Evolutionary conservation across 768 basidiomycete genomes (phyloP).

Genomic region (Hemileccinum impolitum): DNA sequence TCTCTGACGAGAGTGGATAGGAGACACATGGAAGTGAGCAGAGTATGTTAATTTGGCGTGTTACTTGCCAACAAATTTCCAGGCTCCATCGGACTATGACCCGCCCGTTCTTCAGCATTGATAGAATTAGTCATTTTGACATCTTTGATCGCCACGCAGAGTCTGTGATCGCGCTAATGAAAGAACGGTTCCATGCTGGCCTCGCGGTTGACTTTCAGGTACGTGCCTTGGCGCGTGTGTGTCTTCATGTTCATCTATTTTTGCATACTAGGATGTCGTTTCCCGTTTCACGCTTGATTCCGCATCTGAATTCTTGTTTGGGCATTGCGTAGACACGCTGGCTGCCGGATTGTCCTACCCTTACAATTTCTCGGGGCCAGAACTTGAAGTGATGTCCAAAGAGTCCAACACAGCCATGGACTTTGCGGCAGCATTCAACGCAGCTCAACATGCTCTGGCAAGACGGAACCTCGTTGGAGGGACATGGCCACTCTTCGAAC

Average conservation of each 20-base stretch:
- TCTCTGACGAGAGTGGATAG: constrained; percentile 29
- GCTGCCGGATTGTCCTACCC: constrained; percentile 37
- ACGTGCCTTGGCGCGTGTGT: background rate
- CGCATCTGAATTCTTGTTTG: constrained; percentile 53
- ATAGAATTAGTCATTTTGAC: constrained; percentile 59
- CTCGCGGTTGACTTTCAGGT: constrained; percentile 61
- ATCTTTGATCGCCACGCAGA: constrained; percentile 55
- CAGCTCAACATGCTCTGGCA: constrained; percentile 30
- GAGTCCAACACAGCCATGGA: constrained; percentile 15
- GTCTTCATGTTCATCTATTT: background rate
- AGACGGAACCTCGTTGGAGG: constrained; percentile 27
- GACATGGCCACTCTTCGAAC: constrained; percentile 40
- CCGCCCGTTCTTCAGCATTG: constrained; percentile 65
- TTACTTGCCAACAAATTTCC: background rate
- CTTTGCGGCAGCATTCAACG: constrained; percentile 33
- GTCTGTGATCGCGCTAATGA: constrained; percentile 42
- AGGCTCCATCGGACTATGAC: constrained; percentile 67
- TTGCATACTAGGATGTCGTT: constrained; percentile 36
- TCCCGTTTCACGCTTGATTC: constrained; percentile 49
- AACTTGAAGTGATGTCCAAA: constrained; percentile 5
- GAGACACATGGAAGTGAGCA: constrained; percentile 68
- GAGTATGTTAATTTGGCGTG: background rate
- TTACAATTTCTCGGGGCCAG: constrained; percentile 15
- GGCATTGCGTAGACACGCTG: constrained; percentile 40
- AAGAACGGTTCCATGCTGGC: constrained; percentile 42